These are phyloP conservation scores for Phytophthora multivora DNA, from an alignment of 352 stramenopile species.

Conservation along the genomic window DNA sequence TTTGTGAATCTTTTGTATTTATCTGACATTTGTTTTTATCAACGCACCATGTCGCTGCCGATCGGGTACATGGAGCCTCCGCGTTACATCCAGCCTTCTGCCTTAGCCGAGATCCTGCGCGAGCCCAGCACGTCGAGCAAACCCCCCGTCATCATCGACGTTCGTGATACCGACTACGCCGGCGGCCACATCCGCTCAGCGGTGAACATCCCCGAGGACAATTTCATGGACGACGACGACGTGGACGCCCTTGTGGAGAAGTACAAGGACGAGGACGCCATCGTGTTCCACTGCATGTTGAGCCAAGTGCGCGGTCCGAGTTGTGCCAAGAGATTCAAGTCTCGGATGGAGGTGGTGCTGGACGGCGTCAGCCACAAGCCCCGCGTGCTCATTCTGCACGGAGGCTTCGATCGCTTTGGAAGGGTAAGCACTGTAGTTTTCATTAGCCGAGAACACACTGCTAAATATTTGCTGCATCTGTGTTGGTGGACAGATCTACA, in stretches of 20 bases:
- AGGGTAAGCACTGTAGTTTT: constrained; percentile 36
- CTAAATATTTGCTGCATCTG: constrained; percentile 27
- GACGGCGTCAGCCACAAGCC: constrained; percentile 53
- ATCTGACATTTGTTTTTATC: constrained; percentile 1
- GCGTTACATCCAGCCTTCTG: constrained; percentile 53
- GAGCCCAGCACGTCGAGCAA: constrained; percentile 24
- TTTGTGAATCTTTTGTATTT: neutral
- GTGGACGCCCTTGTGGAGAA: constrained; percentile 75
- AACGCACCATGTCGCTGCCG: constrained; percentile 18
- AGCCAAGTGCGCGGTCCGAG: constrained; percentile 82
- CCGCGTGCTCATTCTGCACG: constrained; percentile 67
- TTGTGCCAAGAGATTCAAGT: constrained; percentile 79
- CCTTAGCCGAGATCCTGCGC: constrained; percentile 64
- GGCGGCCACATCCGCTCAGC: constrained; percentile 78
- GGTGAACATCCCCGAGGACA: constrained; percentile 78
- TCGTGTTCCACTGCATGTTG: constrained; percentile 91
- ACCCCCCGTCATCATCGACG: constrained; percentile 70
- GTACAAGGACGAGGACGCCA: constrained; percentile 61
- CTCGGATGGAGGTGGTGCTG: constrained; percentile 58
- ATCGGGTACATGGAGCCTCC: constrained; percentile 44
- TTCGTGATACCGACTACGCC: constrained; percentile 76
- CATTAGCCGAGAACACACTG: constrained; percentile 2
- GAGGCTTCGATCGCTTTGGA: constrained; percentile 73
- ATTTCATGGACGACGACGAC: constrained; percentile 83
- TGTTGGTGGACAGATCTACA: constrained; percentile 48